phyloP scores from a whole-genome alignment of 805 yeast genomes.

The Sugiyamaella mastotermitis region DNA sequence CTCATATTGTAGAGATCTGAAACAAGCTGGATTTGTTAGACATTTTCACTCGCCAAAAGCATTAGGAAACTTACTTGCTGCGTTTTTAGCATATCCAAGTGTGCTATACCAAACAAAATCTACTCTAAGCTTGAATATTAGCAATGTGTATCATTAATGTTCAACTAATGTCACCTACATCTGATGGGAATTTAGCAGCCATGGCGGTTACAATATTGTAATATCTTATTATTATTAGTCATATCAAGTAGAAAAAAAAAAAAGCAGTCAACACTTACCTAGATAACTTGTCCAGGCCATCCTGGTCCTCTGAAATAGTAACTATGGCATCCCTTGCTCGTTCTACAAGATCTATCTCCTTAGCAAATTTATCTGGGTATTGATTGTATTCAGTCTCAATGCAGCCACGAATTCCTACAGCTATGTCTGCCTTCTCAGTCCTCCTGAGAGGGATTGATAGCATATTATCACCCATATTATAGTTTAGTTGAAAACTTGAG shows the following conservation, averaged over 20 bases:
- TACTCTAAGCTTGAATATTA: conserved; percentile 23
- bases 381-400: conserved; percentile 46
- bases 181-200: conserved; percentile 54
- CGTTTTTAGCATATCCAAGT: conserved; percentile 48
- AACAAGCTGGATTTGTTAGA: too few species aligned
- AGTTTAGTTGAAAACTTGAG: too few species aligned
- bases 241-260: not conserved
- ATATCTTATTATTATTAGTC: conserved; percentile 16
- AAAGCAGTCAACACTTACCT: conserved; percentile 1
- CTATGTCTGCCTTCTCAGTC: conserved; percentile 39
- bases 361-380: conserved; percentile 35
- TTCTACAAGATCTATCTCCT: conserved; percentile 32
- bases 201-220: conserved; percentile 17
- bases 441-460: conserved; percentile 47
- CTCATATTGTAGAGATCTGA: conserved; percentile 55
- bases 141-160: conserved; percentile 1
- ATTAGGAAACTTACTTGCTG: conserved; percentile 40
- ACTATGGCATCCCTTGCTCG: conserved; percentile 25
- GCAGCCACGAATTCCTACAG: conserved; percentile 34
- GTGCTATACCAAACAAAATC: conserved; percentile 72
- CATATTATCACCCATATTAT: conserved; percentile 33
- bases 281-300: conserved; percentile 8
- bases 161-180: conserved; percentile 30
- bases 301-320: conserved; percentile 8
- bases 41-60: too few species aligned